Percentiles rank a stretch among this genome's conserved stretches.
Conservation (phyloP, 1,284 basidiomycete genomes). For the Phlebopus sp. region DNA sequence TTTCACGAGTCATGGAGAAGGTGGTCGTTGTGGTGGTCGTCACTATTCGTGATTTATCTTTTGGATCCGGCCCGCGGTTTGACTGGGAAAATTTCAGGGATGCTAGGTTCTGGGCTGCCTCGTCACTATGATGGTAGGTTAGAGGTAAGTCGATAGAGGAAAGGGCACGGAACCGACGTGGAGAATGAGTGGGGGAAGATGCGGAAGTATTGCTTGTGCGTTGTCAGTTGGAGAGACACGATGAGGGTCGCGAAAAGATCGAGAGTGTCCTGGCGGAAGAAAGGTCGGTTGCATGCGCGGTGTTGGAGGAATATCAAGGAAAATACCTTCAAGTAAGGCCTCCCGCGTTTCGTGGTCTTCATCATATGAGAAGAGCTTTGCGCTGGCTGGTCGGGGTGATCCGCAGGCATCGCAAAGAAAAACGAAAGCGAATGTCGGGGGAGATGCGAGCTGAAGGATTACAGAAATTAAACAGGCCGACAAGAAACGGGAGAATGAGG, state of each 20-base stretch:
- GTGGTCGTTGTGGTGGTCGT: constrained; percentile 99
- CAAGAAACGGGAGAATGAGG: constrained; percentile 27
- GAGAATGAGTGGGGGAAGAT: constrained; percentile 94
- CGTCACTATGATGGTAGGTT: constrained; percentile 63
- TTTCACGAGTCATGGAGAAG: constrained; percentile 98
- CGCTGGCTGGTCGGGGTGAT: constrained; percentile 40
- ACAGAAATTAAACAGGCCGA: constrained; percentile 23
- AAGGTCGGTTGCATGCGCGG: not conserved
- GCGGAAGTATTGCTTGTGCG: constrained; percentile 95
- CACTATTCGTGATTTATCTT: constrained; percentile 94
- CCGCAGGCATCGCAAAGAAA: constrained; percentile 37
- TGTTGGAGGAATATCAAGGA: not conserved
- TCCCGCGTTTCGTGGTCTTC: constrained; percentile 93
- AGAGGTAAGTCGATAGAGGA: constrained; percentile 14
- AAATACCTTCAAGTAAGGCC: constrained; percentile 86
- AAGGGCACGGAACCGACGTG: constrained; percentile 58
- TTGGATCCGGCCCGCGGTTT: constrained; percentile 95
- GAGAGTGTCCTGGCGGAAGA: constrained; percentile 80
- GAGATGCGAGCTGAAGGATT: constrained; percentile 23
- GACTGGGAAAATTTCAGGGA: constrained; percentile 99
- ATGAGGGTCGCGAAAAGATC: constrained; percentile 97
- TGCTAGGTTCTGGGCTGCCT: constrained; percentile 90
- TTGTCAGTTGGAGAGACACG: constrained; percentile 86
- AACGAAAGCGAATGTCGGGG: constrained; percentile 20
- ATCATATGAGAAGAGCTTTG: constrained; percentile 86